Conservation (phyloP, 768 basidiomycete genomes). For the Amanita pallidorosea region DNA sequence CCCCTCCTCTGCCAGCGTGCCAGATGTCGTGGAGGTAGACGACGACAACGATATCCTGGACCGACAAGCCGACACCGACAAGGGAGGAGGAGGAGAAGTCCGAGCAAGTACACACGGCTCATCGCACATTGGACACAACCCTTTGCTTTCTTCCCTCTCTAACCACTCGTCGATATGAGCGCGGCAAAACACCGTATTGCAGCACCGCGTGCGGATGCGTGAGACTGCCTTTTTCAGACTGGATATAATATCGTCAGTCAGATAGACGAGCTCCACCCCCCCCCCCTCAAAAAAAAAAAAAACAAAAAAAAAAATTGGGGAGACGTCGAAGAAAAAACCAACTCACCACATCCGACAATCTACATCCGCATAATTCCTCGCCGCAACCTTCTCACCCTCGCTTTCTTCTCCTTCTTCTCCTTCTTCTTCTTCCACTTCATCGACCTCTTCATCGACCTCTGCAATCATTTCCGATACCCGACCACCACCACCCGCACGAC, state of each 20-base stretch:
- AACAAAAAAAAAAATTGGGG: no score
- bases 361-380: no score
- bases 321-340: no score
- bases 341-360: slow-evolving; percentile 2
- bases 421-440: neutral
- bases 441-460: neutral
- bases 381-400: no score
- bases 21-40: neutral
- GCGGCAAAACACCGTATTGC: neutral
- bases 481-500: no score
- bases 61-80: neutral
- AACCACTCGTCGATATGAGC: neutral
- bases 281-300: no score
- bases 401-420: no score
- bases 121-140: neutral
- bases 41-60: neutral
- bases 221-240: neutral
- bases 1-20: neutral
- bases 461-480: neutral
- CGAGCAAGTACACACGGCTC: neutral
- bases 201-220: neutral
- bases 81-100: neutral
- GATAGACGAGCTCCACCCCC: no score
- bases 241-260: no score
- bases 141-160: neutral